Base-by-base conservation (phyloP, 495 filamentous ascomycete species). In the Lichenothelia convexa region DNA sequence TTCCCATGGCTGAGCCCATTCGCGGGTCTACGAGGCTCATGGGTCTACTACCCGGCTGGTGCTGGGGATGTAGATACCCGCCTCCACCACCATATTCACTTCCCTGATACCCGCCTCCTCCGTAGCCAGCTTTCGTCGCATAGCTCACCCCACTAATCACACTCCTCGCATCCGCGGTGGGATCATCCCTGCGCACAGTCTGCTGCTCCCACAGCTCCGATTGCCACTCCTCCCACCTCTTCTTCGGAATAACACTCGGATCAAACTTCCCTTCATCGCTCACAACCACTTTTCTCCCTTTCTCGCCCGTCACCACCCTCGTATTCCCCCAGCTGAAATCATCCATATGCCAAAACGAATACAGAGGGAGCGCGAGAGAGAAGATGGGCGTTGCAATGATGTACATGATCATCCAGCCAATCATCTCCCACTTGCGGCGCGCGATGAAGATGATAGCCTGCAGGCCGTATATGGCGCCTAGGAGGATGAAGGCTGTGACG, bases 361-460 rank as follows among this genome's bases (percentile, higher is more conserved):
- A 99, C 4, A 99, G 67, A 1, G 89, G 89, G 5, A 99, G 65
- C 35, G 71, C 85, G 43, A 92, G 79, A 20, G 81, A 73, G 68
- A 92, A 95, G 44, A 99, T 71, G 9, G 89, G 89, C 37, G 92
- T 75, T 35, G 89, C 91, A 18, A 89, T 46, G 32, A 99, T 64
- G 58, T 99, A 99, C 49, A 97, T 95, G 49, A 95, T 78, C 83
- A 97, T 94, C 89, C 89, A 97, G 32, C 89, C 89, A 29, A 97
- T 65, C 50, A 93, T 84, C 54, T 97, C 83, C 89, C 89, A 97
- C 57, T 95, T 81, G 9, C 91, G 69, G 56, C 86, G 91, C 44
- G 95, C 58, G 45, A 95, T 83, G 64, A 97, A 97, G 46, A 97
- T 89, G 20, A 94, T 58, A 2, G 84, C 85, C 49, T 97, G 89